Conservation (phyloP, 2,329 filamentous ascomycete genomes). For the Exophiala sideris region DNA sequence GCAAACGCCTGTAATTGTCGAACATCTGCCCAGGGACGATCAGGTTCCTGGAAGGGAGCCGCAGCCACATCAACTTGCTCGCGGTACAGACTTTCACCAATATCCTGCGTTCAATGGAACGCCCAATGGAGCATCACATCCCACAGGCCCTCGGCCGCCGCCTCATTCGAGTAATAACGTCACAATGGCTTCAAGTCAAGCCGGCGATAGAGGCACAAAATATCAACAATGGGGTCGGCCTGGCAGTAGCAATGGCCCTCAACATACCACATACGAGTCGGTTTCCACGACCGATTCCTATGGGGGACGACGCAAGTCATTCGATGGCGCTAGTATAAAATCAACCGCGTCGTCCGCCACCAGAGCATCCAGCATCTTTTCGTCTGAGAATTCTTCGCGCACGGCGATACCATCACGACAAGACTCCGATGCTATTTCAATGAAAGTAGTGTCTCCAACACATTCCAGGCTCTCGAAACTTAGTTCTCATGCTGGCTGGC, state of each 20-base stretch:
- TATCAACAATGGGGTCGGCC: conserved; percentile 73
- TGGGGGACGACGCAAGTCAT: conserved; percentile 54
- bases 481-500: conserved; percentile 40
- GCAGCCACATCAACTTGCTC: conserved; percentile 79
- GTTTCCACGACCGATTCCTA: conserved; percentile 54
- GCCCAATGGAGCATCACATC: conserved; percentile 53
- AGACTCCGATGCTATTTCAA: conserved; percentile 27
- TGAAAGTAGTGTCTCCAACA: conserved; percentile 35
- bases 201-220: conserved; percentile 66
- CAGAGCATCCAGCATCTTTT: conserved; percentile 55
- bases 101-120: conserved; percentile 71
- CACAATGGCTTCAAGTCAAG: conserved; percentile 69
- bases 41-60: conserved; percentile 66
- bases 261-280: conserved; percentile 62
- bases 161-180: conserved; percentile 47
- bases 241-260: conserved; percentile 54
- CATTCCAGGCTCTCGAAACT: conserved; percentile 41
- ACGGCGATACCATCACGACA: conserved; percentile 34
- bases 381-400: conserved; percentile 50
- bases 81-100: conserved; percentile 80
- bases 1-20: conserved; percentile 67
- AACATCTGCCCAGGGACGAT: conserved; percentile 68
- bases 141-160: conserved; percentile 60
- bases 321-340: conserved; percentile 64
- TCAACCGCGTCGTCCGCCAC: conserved; percentile 59